Evolutionary conservation across 495 filamentous ascomycete genomes (phyloP).

Genomic region (Penicillium canariense): DNA sequence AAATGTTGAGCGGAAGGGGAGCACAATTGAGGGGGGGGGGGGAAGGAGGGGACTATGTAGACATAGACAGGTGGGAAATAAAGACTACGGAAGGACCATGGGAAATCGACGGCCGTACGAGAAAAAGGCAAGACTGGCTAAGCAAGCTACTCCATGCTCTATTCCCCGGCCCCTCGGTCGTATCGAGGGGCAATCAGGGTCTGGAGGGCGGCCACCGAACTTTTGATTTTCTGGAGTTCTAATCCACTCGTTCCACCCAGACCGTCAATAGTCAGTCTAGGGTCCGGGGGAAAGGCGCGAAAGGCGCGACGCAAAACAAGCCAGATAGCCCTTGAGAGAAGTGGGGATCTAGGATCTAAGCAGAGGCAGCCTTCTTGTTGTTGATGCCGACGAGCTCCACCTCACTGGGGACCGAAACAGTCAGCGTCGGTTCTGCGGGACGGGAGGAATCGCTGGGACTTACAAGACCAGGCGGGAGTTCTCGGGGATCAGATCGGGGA

Average conservation of each 20-base stretch:
- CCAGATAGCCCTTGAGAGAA: slow-evolving; percentile 3
- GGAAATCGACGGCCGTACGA: too few species aligned
- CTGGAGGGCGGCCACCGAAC: neutral
- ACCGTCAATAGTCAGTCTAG: neutral
- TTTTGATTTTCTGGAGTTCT: slow-evolving; percentile 2
- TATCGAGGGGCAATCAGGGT: neutral
- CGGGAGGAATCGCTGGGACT: slow-evolving; percentile 22
- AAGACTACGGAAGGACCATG: too few species aligned
- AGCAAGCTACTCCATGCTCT: neutral
- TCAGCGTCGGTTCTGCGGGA: neutral
- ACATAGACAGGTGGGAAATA: neutral
- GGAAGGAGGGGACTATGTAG: neutral
- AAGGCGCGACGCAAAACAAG: neutral
- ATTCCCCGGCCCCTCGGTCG: neutral
- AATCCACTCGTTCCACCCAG: slow-evolving; percentile 1
- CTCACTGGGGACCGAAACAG: slow-evolving; percentile 30
- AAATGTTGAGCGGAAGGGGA: neutral
- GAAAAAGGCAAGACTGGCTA: neutral
- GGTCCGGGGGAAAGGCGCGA: neutral
- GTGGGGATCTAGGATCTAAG: neutral
- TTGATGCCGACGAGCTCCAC: slow-evolving; percentile 47
- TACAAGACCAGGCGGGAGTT: slow-evolving; percentile 51
- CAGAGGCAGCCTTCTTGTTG: slow-evolving; percentile 32
- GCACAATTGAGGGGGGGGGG: neutral
- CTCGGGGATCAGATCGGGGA: slow-evolving; percentile 60